Conservation (phyloP, 305 asterid genomes). For the Rubia occidens region DNA sequence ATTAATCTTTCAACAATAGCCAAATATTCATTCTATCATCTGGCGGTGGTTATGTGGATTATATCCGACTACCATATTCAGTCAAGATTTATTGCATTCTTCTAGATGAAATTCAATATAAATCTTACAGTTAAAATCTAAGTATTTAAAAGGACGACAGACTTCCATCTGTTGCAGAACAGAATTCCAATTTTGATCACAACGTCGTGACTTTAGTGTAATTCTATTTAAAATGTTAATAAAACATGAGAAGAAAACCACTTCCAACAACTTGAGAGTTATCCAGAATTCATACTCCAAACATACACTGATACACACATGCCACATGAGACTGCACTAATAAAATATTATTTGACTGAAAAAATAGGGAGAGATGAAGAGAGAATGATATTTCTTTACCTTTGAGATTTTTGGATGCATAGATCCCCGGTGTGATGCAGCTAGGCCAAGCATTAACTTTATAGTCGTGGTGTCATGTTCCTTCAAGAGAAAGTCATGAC, state of each 20-base stretch:
- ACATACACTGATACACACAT: background rate
- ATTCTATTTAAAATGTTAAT: background rate
- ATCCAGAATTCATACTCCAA: conserved; percentile 1
- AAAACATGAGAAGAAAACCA: conserved; percentile 5
- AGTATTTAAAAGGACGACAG: background rate
- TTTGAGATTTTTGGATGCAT: conserved; percentile 94
- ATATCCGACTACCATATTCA: background rate
- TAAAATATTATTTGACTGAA: background rate
- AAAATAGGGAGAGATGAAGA: conserved; percentile 20
- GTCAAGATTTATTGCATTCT: background rate
- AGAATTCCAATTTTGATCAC: background rate
- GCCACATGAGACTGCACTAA: background rate
- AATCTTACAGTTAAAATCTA: background rate
- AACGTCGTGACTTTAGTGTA: background rate
- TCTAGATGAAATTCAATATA: background rate
- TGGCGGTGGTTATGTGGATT: background rate
- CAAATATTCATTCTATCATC: background rate
- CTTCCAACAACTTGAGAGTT: conserved; percentile 3
- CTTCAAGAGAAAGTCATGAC: conserved; percentile 29
- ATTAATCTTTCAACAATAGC: background rate
- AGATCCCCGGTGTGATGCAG: conserved; percentile 90
- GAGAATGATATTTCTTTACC: conserved; percentile 39
- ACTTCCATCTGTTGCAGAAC: background rate
- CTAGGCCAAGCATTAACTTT: conserved; percentile 96
- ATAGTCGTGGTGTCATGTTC: conserved; percentile 95